Percentiles rank a stretch among this genome's conserved stretches.
These are phyloP conservation scores for Fusarium illudens DNA, from an alignment of 2,329 filamentous ascomycete genomes.

Conservation along the genomic window DNA sequence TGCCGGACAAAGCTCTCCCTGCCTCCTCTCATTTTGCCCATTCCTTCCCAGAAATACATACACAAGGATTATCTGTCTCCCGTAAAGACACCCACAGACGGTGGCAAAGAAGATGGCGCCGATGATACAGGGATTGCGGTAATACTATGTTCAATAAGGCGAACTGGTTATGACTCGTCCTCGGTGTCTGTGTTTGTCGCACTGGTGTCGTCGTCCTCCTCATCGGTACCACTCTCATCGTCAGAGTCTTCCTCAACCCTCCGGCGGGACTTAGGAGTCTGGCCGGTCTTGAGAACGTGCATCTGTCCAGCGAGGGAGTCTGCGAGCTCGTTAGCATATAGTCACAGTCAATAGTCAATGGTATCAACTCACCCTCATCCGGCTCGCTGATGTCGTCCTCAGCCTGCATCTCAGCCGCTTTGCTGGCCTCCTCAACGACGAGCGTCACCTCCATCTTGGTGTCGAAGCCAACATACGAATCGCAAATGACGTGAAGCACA, in stretches of 20 bases:
- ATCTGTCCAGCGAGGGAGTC: conserved; percentile 92
- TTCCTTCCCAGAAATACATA: conserved; percentile 22
- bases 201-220: conserved; percentile 73
- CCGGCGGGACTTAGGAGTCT: conserved; percentile 66
- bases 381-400: conserved; percentile 98
- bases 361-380: conserved; percentile 80
- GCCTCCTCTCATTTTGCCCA: conserved; percentile 1
- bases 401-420: conserved; percentile 79
- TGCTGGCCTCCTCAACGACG: conserved; percentile 86
- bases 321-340: conserved; percentile 50
- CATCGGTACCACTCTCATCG: conserved; percentile 82
- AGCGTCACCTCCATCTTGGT: conserved; percentile 90
- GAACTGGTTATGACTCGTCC: conserved; percentile 58
- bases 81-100: conserved; percentile 7
- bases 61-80: conserved; percentile 12
- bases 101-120: neutral
- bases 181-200: conserved; percentile 76
- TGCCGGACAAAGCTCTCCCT: neutral
- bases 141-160: conserved; percentile 1
- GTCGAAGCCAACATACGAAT: conserved; percentile 95
- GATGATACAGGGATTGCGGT: conserved; percentile 15
- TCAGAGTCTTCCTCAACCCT: conserved; percentile 69
- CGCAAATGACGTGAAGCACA: conserved; percentile 90
- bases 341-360: neutral
- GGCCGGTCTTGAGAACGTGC: conserved; percentile 81